These are phyloP conservation scores for Boletales sp. DNA, from an alignment of 768 basidiomycete genomes.

Conservation along the genomic window DNA sequence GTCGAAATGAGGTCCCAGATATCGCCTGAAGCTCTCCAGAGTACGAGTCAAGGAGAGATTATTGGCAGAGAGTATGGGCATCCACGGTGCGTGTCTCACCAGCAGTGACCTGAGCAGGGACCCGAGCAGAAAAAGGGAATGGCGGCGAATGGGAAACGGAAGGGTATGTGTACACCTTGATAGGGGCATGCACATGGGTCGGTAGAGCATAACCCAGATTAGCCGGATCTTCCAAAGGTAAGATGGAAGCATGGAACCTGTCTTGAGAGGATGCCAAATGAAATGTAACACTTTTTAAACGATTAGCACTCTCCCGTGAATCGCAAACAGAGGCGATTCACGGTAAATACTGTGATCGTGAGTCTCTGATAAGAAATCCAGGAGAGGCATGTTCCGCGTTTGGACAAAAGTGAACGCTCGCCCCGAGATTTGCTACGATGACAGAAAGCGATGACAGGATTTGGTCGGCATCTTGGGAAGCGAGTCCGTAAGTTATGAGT, in stretches of 20 bases:
- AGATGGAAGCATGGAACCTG: conserved; percentile 27
- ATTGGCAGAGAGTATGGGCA: conserved; percentile 32
- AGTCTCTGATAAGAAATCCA: conserved; percentile 26
- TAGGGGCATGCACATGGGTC: conserved; percentile 24
- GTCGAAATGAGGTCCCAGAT: conserved; percentile 42
- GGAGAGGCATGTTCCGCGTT: conserved; percentile 19
- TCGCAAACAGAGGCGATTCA: conserved; percentile 7
- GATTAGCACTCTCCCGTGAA: neutral
- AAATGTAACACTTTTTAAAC: conserved; percentile 28
- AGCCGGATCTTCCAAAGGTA: conserved; percentile 21
- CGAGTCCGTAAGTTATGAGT: conserved; percentile 31
- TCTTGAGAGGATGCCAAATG: conserved; percentile 38
- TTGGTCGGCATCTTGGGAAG: conserved; percentile 19
- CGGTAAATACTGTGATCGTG: conserved; percentile 26
- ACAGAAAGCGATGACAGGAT: conserved; percentile 3
- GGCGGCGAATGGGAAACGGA: conserved; percentile 33
- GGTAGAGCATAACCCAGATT: conserved; percentile 20
- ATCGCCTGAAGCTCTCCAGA: conserved; percentile 32
- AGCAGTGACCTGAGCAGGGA: conserved; percentile 27
- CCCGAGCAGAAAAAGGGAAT: conserved; percentile 33
- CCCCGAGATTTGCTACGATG: conserved; percentile 19
- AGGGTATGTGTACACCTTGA: conserved; percentile 36
- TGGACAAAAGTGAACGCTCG: conserved; percentile 37
- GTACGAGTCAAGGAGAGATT: conserved; percentile 37
- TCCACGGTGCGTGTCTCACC: conserved; percentile 23